Evolutionary conservation across 148 eudicot genomes (phyloP).

Genomic region (Vaccinium vitisidaea): DNA sequence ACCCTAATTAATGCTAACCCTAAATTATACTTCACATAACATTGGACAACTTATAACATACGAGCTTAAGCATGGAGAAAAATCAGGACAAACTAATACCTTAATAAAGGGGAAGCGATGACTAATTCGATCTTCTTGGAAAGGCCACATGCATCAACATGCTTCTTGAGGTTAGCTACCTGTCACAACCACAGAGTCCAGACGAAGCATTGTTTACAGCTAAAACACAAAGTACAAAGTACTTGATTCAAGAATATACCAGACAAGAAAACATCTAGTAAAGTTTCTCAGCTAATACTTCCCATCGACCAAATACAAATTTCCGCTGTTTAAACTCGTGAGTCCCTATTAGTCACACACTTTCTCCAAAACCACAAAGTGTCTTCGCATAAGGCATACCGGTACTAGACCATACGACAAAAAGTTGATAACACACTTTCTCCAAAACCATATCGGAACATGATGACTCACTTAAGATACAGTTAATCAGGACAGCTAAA

Average conservation of each 20-base stretch:
- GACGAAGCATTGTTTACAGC: neutral
- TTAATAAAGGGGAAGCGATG: constrained; percentile 71
- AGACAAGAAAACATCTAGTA: neutral
- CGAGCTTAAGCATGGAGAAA: constrained; percentile 8
- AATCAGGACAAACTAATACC: constrained; percentile 35
- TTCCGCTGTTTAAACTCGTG: too few relatives aligned
- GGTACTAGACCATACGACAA: neutral
- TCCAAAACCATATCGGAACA: neutral
- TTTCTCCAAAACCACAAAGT: too few relatives aligned
- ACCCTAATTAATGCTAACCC: too few relatives aligned
- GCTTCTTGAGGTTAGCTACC: constrained; percentile 82
- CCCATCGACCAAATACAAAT: too few relatives aligned
- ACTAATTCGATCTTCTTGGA: constrained; percentile 70
- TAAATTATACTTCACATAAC: too few relatives aligned
- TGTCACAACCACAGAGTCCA: constrained; percentile 26
- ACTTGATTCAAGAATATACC: neutral
- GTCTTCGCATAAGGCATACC: too few relatives aligned
- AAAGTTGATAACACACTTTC: neutral
- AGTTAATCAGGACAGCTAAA: neutral
- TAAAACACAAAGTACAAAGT: neutral
- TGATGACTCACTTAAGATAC: neutral
- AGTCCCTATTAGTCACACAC: too few relatives aligned
- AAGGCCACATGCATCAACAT: constrained; percentile 62
- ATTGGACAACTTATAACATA: neutral
- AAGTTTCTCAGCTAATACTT: neutral